phyloP scores from a whole-genome alignment of 805 yeast species.

The Lachancea lanzarotensis region DNA sequence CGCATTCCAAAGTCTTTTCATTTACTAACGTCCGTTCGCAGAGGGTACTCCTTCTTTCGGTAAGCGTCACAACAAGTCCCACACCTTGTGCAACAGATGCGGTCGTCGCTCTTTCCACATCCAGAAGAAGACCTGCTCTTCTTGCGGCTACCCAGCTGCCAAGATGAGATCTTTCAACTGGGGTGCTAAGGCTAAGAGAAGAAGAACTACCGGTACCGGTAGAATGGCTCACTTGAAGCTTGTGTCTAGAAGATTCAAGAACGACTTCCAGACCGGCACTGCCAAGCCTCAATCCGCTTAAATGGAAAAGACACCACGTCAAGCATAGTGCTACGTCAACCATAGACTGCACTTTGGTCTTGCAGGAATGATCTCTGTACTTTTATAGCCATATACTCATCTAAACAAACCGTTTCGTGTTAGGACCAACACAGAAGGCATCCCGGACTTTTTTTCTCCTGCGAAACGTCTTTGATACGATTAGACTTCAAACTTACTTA shows the following conservation, averaged over 20 bases:
- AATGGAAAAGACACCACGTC: constrained; percentile 19
- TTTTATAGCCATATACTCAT: constrained; percentile 10
- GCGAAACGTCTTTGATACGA: no score
- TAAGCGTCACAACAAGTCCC: constrained; percentile 99
- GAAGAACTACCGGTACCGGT: constrained; percentile 99
- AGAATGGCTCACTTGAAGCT: constrained; percentile 97
- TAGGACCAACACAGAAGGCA: not conserved
- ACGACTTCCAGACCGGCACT: constrained; percentile 93
- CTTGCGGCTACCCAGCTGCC: constrained; percentile 99
- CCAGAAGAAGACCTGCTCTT: constrained; percentile 98
- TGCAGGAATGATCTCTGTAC: constrained; percentile 6
- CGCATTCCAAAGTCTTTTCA: not conserved
- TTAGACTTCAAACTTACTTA: not conserved
- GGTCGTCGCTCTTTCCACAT: constrained; percentile 98
- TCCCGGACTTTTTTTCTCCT: no score
- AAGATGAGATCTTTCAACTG: constrained; percentile 98
- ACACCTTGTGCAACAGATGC: constrained; percentile 98
- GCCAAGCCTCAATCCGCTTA: constrained; percentile 63
- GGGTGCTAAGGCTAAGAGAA: constrained; percentile 99
- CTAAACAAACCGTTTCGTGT: constrained; percentile 9
- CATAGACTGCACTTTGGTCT: constrained; percentile 1
- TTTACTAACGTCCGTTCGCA: constrained; percentile 23
- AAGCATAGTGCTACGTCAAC: constrained; percentile 3
- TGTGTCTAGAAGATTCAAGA: constrained; percentile 97
- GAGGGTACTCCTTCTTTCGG: constrained; percentile 99